Evolutionary conservation across 768 basidiomycete genomes (phyloP), one percentile per base, ranked within the genome.

Genomic region (Coprinopsis sp.): DNA sequence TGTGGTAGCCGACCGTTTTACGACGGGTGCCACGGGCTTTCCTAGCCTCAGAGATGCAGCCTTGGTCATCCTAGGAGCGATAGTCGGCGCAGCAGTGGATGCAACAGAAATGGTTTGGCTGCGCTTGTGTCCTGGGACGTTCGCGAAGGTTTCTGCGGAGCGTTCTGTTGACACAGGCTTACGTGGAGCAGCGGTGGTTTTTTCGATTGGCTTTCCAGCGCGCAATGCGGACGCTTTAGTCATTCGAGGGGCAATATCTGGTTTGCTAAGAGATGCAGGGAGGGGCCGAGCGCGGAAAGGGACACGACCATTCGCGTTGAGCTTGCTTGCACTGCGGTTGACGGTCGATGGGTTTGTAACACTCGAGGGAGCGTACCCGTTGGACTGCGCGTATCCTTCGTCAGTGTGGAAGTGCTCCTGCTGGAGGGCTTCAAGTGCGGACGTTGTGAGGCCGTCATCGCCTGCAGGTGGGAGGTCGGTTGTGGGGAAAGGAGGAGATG

Each of bases 91-190:
- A 13, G 80, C 80, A 18, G 84, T 88, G 18, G 82, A 85, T 12
- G 88, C 82, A 7, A 92, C 90, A 0, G 67, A 47, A 41, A 92
- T 87, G 6, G 75, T 77, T 52, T 72, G 78, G 0, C 72, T 38
- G 31, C 89, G 83, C 58, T 89, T 90, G 62, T 92, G 90, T 0
- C 89, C 89, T 0, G 89, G 90, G 3, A 91, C 81, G 51, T 87
- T 82, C 19, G 76, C 74, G 60, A 91, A 92, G 12, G 81, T 84
- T 64, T 77, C 67, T 13, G 71, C 72, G 2, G 74, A 71, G 19
- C 74, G 72, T 53, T 84, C 87, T 55, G 84, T 83, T 6, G 80
- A 74, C 19, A 75, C 67, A 0, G 81, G 75, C 22, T 64, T 66
- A 23, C 83, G 77, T 14, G 79, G 77, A 1, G 53, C 62, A 10